These are phyloP conservation scores for Ophiostoma novo-ulmi DNA, from an alignment of 2,329 filamentous ascomycete genomes.

Conservation along the genomic window DNA sequence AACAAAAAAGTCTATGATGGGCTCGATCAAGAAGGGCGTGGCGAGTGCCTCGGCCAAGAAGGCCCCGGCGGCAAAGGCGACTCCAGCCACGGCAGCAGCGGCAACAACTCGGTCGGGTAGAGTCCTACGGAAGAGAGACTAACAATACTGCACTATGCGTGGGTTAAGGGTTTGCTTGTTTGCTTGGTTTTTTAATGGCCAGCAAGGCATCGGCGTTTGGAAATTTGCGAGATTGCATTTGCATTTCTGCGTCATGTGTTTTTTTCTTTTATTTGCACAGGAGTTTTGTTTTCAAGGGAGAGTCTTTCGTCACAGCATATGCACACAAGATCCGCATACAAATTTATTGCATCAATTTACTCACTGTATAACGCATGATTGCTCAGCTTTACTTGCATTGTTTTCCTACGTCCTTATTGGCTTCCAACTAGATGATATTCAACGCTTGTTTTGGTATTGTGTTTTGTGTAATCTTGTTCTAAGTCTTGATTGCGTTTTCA, in stretches of 20 bases:
- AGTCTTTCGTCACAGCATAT: neutral
- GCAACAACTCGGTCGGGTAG: conserved; percentile 43
- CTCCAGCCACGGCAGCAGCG: conserved; percentile 29
- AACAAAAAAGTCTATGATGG: conserved; percentile 51
- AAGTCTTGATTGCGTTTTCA: neutral
- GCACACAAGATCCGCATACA: neutral
- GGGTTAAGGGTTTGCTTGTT: neutral
- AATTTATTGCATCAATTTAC: neutral
- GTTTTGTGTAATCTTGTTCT: neutral
- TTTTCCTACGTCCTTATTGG: neutral
- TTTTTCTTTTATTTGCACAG: neutral
- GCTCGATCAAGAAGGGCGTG: conserved; percentile 50
- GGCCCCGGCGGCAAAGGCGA: conserved; percentile 37
- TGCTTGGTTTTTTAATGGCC: conserved; percentile 12
- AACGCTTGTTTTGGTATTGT: conserved; percentile 11
- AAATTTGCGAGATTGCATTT: neutral
- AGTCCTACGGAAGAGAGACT: conserved; percentile 52
- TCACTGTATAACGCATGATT: neutral
- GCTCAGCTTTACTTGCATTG: neutral
- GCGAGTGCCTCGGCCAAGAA: conserved; percentile 48
- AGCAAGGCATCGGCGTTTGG: neutral
- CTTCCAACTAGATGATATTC: conserved; percentile 1
- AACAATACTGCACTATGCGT: conserved; percentile 23
- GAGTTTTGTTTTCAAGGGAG: neutral
- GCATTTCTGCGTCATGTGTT: neutral